These are phyloP conservation scores for Cryptococcus sp. DNA, from an alignment of 1,284 basidiomycete genomes.

Conservation along the genomic window DNA sequence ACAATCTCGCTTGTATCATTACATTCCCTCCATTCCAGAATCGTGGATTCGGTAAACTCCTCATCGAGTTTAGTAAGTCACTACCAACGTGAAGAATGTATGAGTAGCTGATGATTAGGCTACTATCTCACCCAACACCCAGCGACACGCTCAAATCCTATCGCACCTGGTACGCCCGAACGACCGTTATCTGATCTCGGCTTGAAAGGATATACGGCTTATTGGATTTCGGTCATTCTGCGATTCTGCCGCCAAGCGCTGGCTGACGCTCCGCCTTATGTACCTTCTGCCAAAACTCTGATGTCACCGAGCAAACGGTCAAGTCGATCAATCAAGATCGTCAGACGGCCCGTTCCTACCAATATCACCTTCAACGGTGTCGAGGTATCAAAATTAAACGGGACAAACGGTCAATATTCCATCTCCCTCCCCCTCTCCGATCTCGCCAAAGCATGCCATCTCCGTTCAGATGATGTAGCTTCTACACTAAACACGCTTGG, in stretches of 20 bases:
- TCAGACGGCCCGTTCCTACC: constrained; percentile 4
- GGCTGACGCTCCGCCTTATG: constrained; percentile 17
- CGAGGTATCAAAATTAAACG: neutral
- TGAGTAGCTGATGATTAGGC: constrained; percentile 52
- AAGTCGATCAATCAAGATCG: constrained; percentile 2
- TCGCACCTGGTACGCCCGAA: constrained; percentile 85
- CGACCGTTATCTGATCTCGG: constrained; percentile 91
- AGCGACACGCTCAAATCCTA: constrained; percentile 48
- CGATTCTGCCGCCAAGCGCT: constrained; percentile 66
- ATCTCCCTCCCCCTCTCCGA: constrained; percentile 64
- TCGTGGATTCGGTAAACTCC: constrained; percentile 84
- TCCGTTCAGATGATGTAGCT: constrained; percentile 79
- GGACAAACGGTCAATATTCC: constrained; percentile 32
- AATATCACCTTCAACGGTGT: neutral
- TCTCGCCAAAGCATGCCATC: constrained; percentile 71
- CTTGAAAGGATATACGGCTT: constrained; percentile 82
- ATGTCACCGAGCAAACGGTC: constrained; percentile 6
- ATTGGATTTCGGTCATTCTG: constrained; percentile 81
- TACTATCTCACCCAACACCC: constrained; percentile 77
- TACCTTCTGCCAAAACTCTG: constrained; percentile 1
- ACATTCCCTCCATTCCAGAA: constrained; percentile 90
- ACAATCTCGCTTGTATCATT: constrained; percentile 95
- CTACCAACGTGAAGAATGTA: neutral
- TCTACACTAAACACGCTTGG: constrained; percentile 85
- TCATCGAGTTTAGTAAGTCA: constrained; percentile 92